phyloP scores from a whole-genome alignment of 2,329 filamentous ascomycete genomes.

The Mycosphaerella sp. region DNA sequence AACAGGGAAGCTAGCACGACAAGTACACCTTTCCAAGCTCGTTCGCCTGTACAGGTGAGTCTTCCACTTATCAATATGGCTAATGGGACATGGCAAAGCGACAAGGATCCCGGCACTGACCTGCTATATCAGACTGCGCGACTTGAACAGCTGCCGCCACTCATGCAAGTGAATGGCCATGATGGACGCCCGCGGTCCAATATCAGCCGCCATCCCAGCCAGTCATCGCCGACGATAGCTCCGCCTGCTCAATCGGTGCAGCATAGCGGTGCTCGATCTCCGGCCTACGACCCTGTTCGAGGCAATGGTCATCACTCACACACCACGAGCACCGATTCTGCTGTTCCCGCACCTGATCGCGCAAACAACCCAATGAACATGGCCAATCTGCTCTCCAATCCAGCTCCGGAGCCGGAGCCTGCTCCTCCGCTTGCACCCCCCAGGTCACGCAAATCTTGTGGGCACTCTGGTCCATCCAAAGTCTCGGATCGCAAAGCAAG shows the following conservation, averaged over 20 bases:
- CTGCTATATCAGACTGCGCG: not conserved
- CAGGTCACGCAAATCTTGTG: constrained; percentile 5
- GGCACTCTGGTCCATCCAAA: constrained; percentile 12
- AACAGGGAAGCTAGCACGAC: constrained; percentile 27
- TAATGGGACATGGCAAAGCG: not conserved
- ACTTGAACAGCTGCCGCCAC: not conserved
- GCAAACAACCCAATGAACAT: constrained; percentile 89
- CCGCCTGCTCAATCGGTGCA: constrained; percentile 22
- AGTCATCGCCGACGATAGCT: constrained; percentile 23
- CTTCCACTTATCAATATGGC: not conserved
- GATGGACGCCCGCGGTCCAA: constrained; percentile 16
- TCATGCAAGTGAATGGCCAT: constrained; percentile 26
- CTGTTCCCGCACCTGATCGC: constrained; percentile 43
- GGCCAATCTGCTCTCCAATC: constrained; percentile 81
- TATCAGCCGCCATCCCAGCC: constrained; percentile 24
- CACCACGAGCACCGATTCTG: constrained; percentile 23
- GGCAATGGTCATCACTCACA: constrained; percentile 29
- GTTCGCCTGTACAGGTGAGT: constrained; percentile 20
- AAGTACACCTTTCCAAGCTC: constrained; percentile 37
- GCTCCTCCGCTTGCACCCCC: constrained; percentile 6
- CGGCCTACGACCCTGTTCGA: constrained; percentile 28
- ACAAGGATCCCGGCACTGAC: not conserved
- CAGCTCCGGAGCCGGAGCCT: constrained; percentile 13
- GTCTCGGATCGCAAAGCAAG: constrained; percentile 25
- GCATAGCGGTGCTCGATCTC: constrained; percentile 36